Base-by-base conservation (phyloP, 2,329 filamentous ascomycete genomes). In the Neoscytalidium dimidiatum region DNA sequence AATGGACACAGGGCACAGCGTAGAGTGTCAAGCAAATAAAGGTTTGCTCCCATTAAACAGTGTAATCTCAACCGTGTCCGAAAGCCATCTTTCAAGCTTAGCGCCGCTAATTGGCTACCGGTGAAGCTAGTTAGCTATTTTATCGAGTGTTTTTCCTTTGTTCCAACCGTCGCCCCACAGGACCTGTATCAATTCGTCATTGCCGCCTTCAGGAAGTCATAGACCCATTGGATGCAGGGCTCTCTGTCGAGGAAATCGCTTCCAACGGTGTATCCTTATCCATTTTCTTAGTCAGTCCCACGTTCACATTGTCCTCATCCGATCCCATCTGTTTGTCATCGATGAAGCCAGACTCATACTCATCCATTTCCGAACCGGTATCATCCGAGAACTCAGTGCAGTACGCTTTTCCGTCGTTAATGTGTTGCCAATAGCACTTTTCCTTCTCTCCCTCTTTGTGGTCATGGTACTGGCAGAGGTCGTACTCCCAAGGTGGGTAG, bases 401-500 rank as follows among this genome's bases (percentile, higher is more conserved):
- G n/a, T 60, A 60, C 1, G 35, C 53, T 5, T 29, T 6, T n/a
- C 38, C 56, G 17, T 23, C 13, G 35, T 46, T 46, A n/a, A 60
- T 62, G 14, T 51, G 31, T 33, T 51, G 58, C 58, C 58, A 51
- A 14, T 51, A 62, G 23, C 58, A 62, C 2, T 1, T 2, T 5
- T 29, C 6, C 33, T 26, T n/a, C 4, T 62, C 58, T 6, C 8
- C 14, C 5, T 51, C 44, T 14, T 13, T 17, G 31, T 62, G 58
- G 17, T 41, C 44, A 7, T 62, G 58, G 31, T 62, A 62, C 7
- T 51, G 43, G 44, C 58, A 62, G 23, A 49, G 46, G 23, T 62
- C 17, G 2, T 62, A 19, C 29, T 62, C 58, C 58, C 58, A 62
- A 9, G 58, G 44, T 13, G 58, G 43, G 17, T 62, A 62, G 4